Evolutionary conservation across 805 yeast genomes (phyloP).

Genomic region (Wickerhamiella shivajii): DNA sequence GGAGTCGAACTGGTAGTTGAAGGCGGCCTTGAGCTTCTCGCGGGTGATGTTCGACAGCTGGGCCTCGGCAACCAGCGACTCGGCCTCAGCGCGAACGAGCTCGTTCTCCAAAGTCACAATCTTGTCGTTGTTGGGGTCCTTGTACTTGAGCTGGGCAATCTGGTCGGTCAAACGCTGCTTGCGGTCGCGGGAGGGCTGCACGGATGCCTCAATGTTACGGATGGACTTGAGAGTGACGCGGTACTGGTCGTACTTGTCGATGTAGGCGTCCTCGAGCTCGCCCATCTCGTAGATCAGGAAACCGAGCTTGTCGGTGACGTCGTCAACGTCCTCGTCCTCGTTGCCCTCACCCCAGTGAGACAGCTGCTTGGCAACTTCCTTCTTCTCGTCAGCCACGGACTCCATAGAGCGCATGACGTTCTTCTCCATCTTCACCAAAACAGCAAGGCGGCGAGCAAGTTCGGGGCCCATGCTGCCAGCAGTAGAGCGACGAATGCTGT

Average conservation of each 20-base stretch:
- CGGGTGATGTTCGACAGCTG: conserved; percentile 96
- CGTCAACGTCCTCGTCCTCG: conserved; percentile 92
- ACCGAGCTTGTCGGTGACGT: conserved; percentile 94
- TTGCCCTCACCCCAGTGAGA: conserved; percentile 91
- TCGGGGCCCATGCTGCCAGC: conserved; percentile 95
- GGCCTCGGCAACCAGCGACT: conserved; percentile 96
- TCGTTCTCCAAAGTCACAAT: conserved; percentile 93
- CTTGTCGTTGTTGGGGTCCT: conserved; percentile 96
- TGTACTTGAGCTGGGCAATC: conserved; percentile 94
- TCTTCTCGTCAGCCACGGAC: conserved; percentile 82
- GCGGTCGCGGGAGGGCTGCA: conserved; percentile 96
- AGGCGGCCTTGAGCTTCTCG: conserved; percentile 94
- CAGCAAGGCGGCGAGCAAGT: conserved; percentile 79
- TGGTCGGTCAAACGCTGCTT: conserved; percentile 95
- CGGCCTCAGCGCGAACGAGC: conserved; percentile 97
- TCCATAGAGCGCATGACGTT: conserved; percentile 89
- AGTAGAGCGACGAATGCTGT: conserved; percentile 49
- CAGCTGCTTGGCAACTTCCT: conserved; percentile 92
- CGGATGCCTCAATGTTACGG: conserved; percentile 94
- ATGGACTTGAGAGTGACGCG: conserved; percentile 87
- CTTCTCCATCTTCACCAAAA: conserved; percentile 90
- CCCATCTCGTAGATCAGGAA: conserved; percentile 91
- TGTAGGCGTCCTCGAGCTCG: conserved; percentile 95
- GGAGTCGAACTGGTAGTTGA: conserved; percentile 92
- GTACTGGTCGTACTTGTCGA: conserved; percentile 96